Evolutionary conservation across 2,329 filamentous ascomycete species (phyloP).

Genomic region (Monilinia vaccinii-corymbosi): DNA sequence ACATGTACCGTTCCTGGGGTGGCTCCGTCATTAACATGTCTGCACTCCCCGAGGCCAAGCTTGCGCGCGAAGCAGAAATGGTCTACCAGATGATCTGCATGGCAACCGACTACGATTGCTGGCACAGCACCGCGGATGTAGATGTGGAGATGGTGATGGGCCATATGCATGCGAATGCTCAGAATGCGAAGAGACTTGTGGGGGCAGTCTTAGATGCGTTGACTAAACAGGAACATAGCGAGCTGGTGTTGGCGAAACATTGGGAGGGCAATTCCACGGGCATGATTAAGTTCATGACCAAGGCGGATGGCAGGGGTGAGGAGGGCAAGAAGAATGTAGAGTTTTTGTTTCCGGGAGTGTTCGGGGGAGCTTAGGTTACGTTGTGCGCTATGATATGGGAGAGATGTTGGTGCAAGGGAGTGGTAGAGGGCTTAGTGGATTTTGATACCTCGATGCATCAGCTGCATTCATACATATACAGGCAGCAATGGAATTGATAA

Average conservation of each 20-base stretch:
- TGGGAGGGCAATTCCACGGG: conserved; percentile 68
- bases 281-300: conserved; percentile 74
- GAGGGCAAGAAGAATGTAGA: conserved; percentile 72
- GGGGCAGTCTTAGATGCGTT: conserved; percentile 82
- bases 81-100: conserved; percentile 99
- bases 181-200: conserved; percentile 79
- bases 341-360: conserved; percentile 72
- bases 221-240: conserved; percentile 63
- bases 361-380: not conserved
- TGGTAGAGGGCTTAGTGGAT: not conserved
- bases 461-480: not conserved
- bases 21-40: conserved; percentile 98
- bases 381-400: not conserved
- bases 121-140: conserved; percentile 75
- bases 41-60: conserved; percentile 86
- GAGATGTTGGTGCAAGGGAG: not conserved
- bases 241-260: conserved; percentile 73
- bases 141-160: conserved; percentile 96
- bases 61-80: conserved; percentile 92
- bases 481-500: not conserved
- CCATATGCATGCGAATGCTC: conserved; percentile 87
- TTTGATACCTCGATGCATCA: conserved; percentile 5
- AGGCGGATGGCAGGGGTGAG: conserved; percentile 60
- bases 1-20: conserved; percentile 91
- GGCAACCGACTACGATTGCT: conserved; percentile 99